A percentile compares a stretch with the other conserved stretches of the same genome.
Conservation (phyloP, 805 yeast species). For the Lipomyces spencermartinsiae region DNA sequence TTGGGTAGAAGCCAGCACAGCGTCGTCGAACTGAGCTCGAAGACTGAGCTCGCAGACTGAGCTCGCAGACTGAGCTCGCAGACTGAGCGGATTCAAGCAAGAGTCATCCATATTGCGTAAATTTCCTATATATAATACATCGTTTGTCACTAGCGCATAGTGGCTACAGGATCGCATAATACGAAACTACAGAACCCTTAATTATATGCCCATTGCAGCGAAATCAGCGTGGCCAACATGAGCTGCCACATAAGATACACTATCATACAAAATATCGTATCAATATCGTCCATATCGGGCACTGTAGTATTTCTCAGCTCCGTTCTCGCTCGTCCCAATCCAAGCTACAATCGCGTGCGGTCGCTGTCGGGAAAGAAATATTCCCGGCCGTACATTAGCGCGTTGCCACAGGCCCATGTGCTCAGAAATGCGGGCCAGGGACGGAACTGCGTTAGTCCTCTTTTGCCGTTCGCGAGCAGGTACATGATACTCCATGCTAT, state of each 20-base stretch:
- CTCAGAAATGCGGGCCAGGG: slow-evolving; percentile 64
- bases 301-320: no score
- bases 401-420: slow-evolving; percentile 64
- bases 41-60: not conserved
- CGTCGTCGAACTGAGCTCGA: not conserved
- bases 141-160: not conserved
- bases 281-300: no score
- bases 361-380: slow-evolving; percentile 56
- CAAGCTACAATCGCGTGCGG: slow-evolving; percentile 14
- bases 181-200: not conserved
- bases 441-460: slow-evolving; percentile 54
- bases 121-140: not conserved
- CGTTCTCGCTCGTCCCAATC: not conserved
- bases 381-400: slow-evolving; percentile 70
- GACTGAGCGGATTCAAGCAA: not conserved
- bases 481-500: slow-evolving; percentile 83
- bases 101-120: not conserved
- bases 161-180: not conserved
- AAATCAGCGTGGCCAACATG: not conserved
- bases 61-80: not conserved
- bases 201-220: not conserved
- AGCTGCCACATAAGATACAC: not conserved
- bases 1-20: no score
- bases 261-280: not conserved
- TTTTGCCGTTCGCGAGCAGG: slow-evolving; percentile 66